Evolutionary conservation across 129 eudicot species (phyloP).

Genomic region (Escallonia herrerae): DNA sequence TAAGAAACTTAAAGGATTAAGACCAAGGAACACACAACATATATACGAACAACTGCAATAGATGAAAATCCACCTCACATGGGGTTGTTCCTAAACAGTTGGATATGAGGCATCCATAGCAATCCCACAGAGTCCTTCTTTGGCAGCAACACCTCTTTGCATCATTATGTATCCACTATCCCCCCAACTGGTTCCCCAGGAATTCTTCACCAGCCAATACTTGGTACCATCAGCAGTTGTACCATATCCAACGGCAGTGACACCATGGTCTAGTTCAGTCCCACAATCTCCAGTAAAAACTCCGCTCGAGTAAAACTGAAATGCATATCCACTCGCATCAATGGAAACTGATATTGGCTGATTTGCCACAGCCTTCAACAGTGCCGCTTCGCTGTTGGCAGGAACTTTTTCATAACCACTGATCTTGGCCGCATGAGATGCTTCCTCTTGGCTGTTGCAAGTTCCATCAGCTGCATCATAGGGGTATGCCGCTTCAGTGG

Average conservation of each 20-base stretch:
- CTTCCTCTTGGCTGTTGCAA: not conserved
- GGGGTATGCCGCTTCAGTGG: not conserved
- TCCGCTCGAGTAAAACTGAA: constrained; percentile 6
- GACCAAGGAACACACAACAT: no score
- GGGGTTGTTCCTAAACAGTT: not conserved
- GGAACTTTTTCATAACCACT: not conserved
- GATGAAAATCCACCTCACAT: no score
- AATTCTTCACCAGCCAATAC: constrained; percentile 8
- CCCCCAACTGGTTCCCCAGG: constrained; percentile 5
- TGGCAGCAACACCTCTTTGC: constrained; percentile 4
- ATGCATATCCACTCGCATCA: constrained; percentile 1
- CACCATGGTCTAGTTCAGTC: constrained; percentile 9
- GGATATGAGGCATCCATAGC: constrained; percentile 13
- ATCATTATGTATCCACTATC: constrained; percentile 7
- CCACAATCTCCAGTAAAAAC: constrained; percentile 7
- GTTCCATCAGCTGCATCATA: not conserved
- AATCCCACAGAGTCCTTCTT: constrained; percentile 7
- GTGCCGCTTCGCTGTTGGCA: not conserved
- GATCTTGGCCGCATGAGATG: not conserved
- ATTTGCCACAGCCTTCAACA: not conserved
- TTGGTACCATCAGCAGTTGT: constrained; percentile 8
- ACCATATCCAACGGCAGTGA: constrained; percentile 12
- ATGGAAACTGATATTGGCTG: not conserved
- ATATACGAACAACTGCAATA: no score
- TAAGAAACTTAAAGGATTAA: no score